These are phyloP conservation scores for Spinacia oleracea DNA, from an alignment of 179 eudicot genomes.

Conservation along the genomic window DNA sequence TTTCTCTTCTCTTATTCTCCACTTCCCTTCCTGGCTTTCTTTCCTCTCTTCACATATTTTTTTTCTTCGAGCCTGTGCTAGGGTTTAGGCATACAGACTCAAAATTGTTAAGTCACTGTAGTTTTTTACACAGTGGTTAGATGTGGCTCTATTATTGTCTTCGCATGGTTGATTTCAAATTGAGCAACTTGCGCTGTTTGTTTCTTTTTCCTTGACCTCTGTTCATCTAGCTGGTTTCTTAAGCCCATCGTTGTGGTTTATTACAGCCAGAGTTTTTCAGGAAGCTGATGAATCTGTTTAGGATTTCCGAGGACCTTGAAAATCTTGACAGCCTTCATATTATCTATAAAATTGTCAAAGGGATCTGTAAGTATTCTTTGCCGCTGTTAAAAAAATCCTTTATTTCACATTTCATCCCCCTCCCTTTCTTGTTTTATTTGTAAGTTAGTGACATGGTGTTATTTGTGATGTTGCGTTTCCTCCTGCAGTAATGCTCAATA, in stretches of 20 bases:
- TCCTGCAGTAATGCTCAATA: slow-evolving; percentile 86
- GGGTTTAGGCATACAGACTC: too few species aligned
- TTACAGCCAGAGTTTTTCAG: slow-evolving; percentile 81
- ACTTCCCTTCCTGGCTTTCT: too few species aligned
- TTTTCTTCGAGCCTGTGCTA: too few species aligned
- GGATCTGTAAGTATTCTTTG: slow-evolving; percentile 62
- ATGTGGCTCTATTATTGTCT: not conserved
- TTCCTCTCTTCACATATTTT: too few species aligned
- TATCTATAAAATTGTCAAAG: slow-evolving; percentile 76
- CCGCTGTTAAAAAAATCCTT: not conserved
- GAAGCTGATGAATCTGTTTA: slow-evolving; percentile 83
- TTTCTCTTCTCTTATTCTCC: too few species aligned
- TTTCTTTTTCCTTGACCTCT: not conserved
- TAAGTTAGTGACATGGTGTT: slow-evolving; percentile 11
- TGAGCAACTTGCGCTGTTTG: not conserved
- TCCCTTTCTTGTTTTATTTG: not conserved
- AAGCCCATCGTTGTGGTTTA: slow-evolving; percentile 22
- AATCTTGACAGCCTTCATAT: slow-evolving; percentile 78
- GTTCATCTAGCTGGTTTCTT: slow-evolving; percentile 13
- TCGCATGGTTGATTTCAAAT: slow-evolving; percentile 1
- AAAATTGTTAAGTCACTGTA: not conserved
- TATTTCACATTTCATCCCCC: not conserved
- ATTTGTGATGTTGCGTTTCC: slow-evolving; percentile 19
- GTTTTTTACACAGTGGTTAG: not conserved
- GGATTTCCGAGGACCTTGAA: slow-evolving; percentile 86